Percentiles rank a stretch among this genome's conserved stretches.
Evolutionary conservation across 177 flowering plant species (phyloP).

Genomic region (Vitis hybrid): DNA sequence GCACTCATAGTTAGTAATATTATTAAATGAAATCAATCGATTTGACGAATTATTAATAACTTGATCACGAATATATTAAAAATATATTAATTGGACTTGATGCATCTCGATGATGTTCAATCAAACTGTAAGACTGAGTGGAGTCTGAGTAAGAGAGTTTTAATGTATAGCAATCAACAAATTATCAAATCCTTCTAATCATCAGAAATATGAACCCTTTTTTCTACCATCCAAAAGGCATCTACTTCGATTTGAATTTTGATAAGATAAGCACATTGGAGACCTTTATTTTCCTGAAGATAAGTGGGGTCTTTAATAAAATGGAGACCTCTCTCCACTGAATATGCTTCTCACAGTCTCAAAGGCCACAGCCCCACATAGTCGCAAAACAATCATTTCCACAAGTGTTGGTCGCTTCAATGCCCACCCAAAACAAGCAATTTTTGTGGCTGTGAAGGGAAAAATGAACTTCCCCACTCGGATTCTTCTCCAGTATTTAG

Average conservation of each 20-base stretch:
- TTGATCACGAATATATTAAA: too few relatives aligned
- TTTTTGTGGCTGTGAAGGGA: slow-evolving; percentile 3
- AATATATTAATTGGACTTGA: too few relatives aligned
- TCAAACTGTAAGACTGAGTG: slow-evolving; percentile 1
- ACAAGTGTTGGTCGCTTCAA: not conserved
- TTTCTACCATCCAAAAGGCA: slow-evolving; percentile 16
- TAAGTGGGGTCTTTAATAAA: not conserved
- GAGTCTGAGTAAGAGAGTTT: slow-evolving; percentile 11
- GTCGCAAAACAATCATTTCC: slow-evolving; percentile 10
- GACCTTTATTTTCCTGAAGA: not conserved
- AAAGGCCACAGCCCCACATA: not conserved
- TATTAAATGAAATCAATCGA: too few relatives aligned
- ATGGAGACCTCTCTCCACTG: not conserved
- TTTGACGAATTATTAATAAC: too few relatives aligned
- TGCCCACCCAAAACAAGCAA: slow-evolving; percentile 6
- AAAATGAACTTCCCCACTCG: not conserved
- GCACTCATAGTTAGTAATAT: too few relatives aligned
- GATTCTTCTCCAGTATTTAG: not conserved
- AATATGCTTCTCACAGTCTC: not conserved
- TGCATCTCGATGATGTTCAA: not conserved
- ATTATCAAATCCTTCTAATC: slow-evolving; percentile 14
- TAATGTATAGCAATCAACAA: slow-evolving; percentile 12
- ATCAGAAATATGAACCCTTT: slow-evolving; percentile 1
- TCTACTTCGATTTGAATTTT: slow-evolving; percentile 9
- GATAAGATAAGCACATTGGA: slow-evolving; percentile 3